Evolutionary conservation across 495 filamentous ascomycete genomes (phyloP), one percentile per base, ranked within the genome.

Genomic region (Penicillium daleae): DNA sequence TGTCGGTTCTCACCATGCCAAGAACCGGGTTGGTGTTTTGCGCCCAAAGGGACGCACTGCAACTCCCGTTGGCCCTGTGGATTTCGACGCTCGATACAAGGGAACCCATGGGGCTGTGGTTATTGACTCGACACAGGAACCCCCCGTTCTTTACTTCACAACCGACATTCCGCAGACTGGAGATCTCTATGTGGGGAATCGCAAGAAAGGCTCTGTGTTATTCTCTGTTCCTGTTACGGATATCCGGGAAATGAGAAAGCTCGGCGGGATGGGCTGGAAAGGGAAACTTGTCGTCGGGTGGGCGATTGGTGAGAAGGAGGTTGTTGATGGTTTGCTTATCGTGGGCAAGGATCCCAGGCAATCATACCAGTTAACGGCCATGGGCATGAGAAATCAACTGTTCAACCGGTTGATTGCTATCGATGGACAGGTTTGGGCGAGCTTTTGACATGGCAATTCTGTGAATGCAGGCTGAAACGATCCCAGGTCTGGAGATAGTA

Each of bases 201-300:
- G 68, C 15, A 74, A 73, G 59, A 66, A 63, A 8, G 71, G 71
- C 5, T 71, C 71, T 6, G 75, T 79, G 5, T 49, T 74, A 13
- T 83, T 83, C 35, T 67, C 58, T 7, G 76, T 89, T 3, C 80
- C 85, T 1, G 73, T 90, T 10, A 74, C 76, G 19, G 86, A 89
- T 29, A 86, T 90, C 51, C 70, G 60, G 50, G 90, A 95, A 68
- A 65, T 97, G 56, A 89, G 87, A 74, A 96, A 96, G 77, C 77
- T 92, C 3, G 92, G 91, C 9, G 92, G 92, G 0, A 81, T 93
- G 67, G 92, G 92, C 3, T 96, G 92, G 92, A 96, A 96, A 74
- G 85, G 87, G 21, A 95, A 92, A 76, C 71, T 95, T 21, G 85
- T 93, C n/a, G 87, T 94, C 13, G 90, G 89, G 1, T 94, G 91